Conservation (phyloP, 768 basidiomycete species). For the Termitomyces sp. region DNA sequence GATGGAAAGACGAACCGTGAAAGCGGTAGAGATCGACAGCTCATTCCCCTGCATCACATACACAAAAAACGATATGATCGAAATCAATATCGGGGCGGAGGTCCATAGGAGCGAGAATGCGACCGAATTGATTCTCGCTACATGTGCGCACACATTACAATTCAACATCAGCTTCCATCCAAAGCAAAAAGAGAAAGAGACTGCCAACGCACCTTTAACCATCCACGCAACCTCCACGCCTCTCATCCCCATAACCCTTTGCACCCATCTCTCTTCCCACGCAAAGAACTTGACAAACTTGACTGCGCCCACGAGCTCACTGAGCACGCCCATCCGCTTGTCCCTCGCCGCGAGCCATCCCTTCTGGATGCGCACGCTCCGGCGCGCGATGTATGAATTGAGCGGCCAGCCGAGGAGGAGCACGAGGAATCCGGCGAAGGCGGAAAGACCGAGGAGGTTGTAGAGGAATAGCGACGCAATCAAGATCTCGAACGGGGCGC, state of each 20-base stretch:
- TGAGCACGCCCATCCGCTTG: constrained; percentile 71
- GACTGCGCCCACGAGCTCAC: constrained; percentile 70
- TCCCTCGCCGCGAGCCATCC: constrained; percentile 49
- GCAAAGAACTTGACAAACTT: constrained; percentile 85
- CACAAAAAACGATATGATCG: constrained; percentile 71
- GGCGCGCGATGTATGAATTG: constrained; percentile 58
- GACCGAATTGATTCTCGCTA: constrained; percentile 64
- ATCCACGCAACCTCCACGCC: constrained; percentile 72
- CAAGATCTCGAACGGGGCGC: constrained; percentile 73
- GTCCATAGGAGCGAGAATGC: constrained; percentile 71
- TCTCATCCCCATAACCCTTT: constrained; percentile 56
- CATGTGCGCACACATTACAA: neutral
- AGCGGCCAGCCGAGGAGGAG: constrained; percentile 64
- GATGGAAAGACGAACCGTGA: constrained; percentile 51
- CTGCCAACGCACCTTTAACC: constrained; percentile 46
- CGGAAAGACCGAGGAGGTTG: constrained; percentile 61
- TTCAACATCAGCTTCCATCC: neutral
- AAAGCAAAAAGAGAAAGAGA: neutral
- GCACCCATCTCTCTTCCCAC: constrained; percentile 75
- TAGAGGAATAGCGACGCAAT: constrained; percentile 74
- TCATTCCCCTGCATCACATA: constrained; percentile 70
- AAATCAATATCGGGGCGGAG: constrained; percentile 72
- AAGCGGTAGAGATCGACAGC: constrained; percentile 75
- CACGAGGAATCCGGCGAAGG: constrained; percentile 66
- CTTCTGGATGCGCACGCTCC: constrained; percentile 57